Base-by-base conservation (phyloP, 2,329 filamentous ascomycete genomes). In the Scedosporium aurantiacum region DNA sequence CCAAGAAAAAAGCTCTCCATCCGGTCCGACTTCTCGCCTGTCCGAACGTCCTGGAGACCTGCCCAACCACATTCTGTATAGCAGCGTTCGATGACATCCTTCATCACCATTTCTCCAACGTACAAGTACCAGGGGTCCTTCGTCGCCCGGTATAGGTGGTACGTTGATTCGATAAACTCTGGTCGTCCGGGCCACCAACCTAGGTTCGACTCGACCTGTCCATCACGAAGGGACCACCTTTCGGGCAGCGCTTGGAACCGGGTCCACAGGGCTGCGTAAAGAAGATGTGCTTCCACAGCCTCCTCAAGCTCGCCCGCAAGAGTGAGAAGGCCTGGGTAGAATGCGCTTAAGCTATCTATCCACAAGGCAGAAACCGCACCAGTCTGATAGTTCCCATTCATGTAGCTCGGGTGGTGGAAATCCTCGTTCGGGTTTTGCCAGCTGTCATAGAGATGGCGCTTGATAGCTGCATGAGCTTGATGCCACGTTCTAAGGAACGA, bases 1-100 rank as follows among this genome's bases (percentile, higher is more conserved):
- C 94, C 93, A 1, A 99, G 80, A 69, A 97, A 97, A 79, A 97
- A 99, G 71, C 93, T 97, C 74, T 99, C 94, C 94, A 97, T 97
- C 40, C 94, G 88, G 71, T 99, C 92, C 67, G 84, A 90, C 73
- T 91, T 85, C 74, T 97, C 90, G 3, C 93, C 93, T 4, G 83
- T 90, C 40, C 87, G 78, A 7, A 93, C 89, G 71, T 92, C 87
- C 68, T 91, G 87, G 41, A 97, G 79, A 0, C 93, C 93, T 14
- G 93, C 90, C 91, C 93, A 97, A 47, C 94, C 94, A 68, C 94
- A 99, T 64, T 84, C 82, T 0, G 91, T 91, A 84, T 90, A 91
- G 74, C 94, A 99, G 60, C 93, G 84, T 57, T 90, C 82, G 68
- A 89, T 87, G 68, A 99, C 91, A 69, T 99, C 94, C 62, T 85